Conservation (phyloP, 768 basidiomycete genomes). For the Kwoniella botswanensis region DNA sequence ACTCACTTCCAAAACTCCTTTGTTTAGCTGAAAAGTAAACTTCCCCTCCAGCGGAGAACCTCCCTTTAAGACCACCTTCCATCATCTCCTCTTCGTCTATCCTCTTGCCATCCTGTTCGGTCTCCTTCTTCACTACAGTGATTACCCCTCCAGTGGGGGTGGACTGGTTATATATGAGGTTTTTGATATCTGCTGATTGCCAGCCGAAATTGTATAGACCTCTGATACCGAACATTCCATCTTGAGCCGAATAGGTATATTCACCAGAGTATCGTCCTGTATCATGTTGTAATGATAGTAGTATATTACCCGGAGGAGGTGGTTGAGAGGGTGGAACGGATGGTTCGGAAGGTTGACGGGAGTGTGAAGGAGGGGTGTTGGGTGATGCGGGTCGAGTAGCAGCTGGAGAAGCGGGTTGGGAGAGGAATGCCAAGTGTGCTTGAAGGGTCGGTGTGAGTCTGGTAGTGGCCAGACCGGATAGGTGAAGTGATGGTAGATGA, state of each 20-base stretch:
- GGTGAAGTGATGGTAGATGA: constrained; percentile 82
- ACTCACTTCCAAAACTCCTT: constrained; percentile 84
- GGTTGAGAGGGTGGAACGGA: constrained; percentile 60
- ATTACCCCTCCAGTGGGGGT: not conserved
- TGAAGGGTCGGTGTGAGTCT: constrained; percentile 79
- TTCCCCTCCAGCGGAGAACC: constrained; percentile 90
- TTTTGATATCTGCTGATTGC: constrained; percentile 58
- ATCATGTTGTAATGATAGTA: constrained; percentile 89
- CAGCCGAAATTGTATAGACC: constrained; percentile 91
- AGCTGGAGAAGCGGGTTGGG: constrained; percentile 60
- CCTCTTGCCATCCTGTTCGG: constrained; percentile 64
- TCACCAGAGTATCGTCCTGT: constrained; percentile 90
- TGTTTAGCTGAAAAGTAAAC: constrained; percentile 92
- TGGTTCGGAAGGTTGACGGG: constrained; percentile 44
- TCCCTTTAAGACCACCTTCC: constrained; percentile 85
- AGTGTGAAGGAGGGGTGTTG: constrained; percentile 57
- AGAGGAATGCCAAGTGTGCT: constrained; percentile 69
- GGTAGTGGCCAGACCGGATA: constrained; percentile 88
- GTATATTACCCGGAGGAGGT: constrained; percentile 61
- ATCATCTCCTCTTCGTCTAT: constrained; percentile 94
- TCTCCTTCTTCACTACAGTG: constrained; percentile 41
- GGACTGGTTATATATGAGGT: constrained; percentile 9
- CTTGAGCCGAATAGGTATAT: constrained; percentile 91
- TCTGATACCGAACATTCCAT: constrained; percentile 88
- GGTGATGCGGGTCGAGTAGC: constrained; percentile 35